A percentile compares a stretch with the other conserved stretches of the same genome.
Conservation (phyloP, 208 protist genomes). For the Leishmania tarentolae region DNA sequence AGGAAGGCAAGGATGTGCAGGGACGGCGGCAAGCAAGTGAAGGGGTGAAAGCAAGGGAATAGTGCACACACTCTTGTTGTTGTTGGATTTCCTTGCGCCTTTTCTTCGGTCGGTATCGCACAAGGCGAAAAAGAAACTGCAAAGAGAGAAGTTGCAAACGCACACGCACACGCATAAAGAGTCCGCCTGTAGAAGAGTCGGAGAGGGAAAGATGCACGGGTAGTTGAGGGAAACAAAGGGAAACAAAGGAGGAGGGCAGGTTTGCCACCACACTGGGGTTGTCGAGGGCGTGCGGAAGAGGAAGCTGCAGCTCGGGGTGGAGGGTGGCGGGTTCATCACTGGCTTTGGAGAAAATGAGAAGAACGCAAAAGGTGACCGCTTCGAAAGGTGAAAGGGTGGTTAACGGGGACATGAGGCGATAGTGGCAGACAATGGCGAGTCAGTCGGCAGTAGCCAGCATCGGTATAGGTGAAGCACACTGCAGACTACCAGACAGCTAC, state of each 20-base stretch:
- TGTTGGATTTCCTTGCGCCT: not conserved
- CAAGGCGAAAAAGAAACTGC: not conserved
- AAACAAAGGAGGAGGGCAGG: not conserved
- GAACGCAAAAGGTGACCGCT: not conserved
- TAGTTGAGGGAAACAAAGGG: not conserved
- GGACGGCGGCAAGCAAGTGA: not conserved
- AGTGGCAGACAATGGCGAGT: not conserved
- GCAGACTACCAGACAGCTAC: not conserved
- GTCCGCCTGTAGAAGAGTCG: not conserved
- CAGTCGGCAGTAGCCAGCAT: not conserved
- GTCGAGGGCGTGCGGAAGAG: not conserved
- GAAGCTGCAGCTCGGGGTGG: not conserved
- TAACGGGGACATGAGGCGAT: not conserved
- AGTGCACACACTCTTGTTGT: not conserved
- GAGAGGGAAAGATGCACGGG: not conserved
- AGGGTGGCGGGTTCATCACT: not conserved
- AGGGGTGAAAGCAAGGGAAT: not conserved
- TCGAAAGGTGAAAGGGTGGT: not conserved
- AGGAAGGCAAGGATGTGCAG: not conserved
- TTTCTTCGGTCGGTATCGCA: not conserved
- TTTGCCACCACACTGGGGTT: not conserved
- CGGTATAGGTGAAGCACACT: not conserved
- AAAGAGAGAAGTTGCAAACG: not conserved
- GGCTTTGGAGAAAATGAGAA: not conserved
- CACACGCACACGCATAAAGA: not conserved